Evolutionary conservation across 371 early-diverging fungal genomes (phyloP), one percentile per base, ranked within the genome.

Genomic region (Circinella minor): DNA sequence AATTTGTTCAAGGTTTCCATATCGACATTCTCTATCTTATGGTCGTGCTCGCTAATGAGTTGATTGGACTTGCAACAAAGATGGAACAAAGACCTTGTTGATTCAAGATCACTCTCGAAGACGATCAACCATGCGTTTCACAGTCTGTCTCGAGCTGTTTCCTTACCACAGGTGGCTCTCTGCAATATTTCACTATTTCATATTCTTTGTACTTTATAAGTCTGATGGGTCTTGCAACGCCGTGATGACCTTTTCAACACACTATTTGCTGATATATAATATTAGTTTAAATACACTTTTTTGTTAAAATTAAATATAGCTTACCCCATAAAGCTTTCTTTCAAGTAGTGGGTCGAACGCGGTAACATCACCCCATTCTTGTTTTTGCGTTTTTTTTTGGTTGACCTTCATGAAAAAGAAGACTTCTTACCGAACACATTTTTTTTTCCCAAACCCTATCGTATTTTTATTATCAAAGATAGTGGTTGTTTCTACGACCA

Each of bases 1-100:
- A n/a, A n/a, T n/a, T n/a, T n/a, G n/a, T n/a, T n/a, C n/a, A n/a
- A n/a, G n/a, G n/a, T n/a, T n/a, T n/a, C n/a, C n/a, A n/a, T n/a
- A n/a, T n/a, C n/a, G n/a, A n/a, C 27, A n/a, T 34, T 36, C 7
- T 64, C 49, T 17, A 49, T 34, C 1, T 51, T 36, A 46, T 3
- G 0, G 51, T 64, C 65, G 18, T 49, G 65, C 20, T 49, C 49
- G 48, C 36, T 36, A 2, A 64, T 46, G 11, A 13, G 65, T 34
- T 48, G 27, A 3, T 49, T 47, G 9, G 65, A 64, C 1, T 49
- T 46, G 27, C 65, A 68, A 61, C 13, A 60, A 47, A 43, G 61
- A 0, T 27, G 63, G 54, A 3, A 63, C 55, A 51, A 69, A 55
- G 20, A 63, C 69, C 55, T 69, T 69, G 39, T 69, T 63, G n/a